phyloP scores from a whole-genome alignment of 352 stramenopile genomes.

The Phytopythium kandeliae region DNA sequence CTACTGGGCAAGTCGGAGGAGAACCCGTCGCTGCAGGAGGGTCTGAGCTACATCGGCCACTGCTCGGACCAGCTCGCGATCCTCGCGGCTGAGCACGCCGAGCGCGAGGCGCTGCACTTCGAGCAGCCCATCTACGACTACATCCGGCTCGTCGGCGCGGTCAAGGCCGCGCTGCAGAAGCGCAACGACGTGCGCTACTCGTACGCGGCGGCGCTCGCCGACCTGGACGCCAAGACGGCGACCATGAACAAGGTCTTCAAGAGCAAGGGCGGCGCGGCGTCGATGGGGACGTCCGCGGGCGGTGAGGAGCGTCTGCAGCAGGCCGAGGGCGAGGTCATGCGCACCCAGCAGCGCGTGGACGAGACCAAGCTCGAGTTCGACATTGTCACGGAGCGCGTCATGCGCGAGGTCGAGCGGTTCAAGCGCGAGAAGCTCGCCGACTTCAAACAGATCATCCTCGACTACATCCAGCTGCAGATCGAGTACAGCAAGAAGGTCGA shows the following conservation, averaged over 20 bases:
- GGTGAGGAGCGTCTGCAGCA: constrained; percentile 86
- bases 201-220: constrained; percentile 81
- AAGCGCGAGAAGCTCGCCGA: constrained; percentile 94
- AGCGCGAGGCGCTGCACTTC: constrained; percentile 91
- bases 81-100: constrained; percentile 89
- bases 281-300: constrained; percentile 16
- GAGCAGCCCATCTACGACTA: constrained; percentile 96
- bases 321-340: constrained; percentile 70
- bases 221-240: constrained; percentile 83
- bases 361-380: constrained; percentile 92
- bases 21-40: constrained; percentile 88
- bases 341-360: constrained; percentile 82
- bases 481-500: constrained; percentile 94
- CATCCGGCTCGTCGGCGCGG: constrained; percentile 93
- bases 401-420: constrained; percentile 97
- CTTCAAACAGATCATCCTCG: constrained; percentile 94
- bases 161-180: constrained; percentile 91
- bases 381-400: constrained; percentile 90
- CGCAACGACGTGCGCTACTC: constrained; percentile 89
- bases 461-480: constrained; percentile 97
- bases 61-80: constrained; percentile 91
- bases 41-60: constrained; percentile 89
- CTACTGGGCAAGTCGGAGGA: constrained; percentile 93
- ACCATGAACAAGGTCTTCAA: constrained; percentile 61
- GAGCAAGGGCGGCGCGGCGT: constrained; percentile 40